Evolutionary conservation across 257 asterid species (phyloP).

Genomic region (Solanum appendiculatum): DNA sequence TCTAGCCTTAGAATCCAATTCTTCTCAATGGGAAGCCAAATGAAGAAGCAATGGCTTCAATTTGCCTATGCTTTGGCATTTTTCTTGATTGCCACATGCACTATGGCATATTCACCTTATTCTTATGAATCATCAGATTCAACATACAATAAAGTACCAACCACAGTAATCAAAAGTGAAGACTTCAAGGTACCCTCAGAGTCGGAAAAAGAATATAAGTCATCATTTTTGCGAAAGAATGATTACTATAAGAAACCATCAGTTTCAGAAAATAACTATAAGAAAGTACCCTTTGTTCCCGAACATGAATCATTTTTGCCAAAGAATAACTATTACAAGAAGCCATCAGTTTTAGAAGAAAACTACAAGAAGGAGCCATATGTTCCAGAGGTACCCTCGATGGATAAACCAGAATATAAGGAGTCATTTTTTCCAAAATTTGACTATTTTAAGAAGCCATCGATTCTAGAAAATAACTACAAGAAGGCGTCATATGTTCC

Average conservation of each 20-base stretch:
- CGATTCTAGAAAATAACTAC: neutral
- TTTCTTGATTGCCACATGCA: neutral
- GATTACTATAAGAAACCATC: no score
- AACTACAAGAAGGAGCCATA: no score
- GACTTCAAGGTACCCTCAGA: no score
- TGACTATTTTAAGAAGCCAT: neutral
- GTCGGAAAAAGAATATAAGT: no score
- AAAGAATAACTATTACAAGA: no score
- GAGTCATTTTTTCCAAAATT: neutral
- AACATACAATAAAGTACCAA: neutral
- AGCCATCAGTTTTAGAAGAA: no score
- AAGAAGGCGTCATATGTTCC: neutral
- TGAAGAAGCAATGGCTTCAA: neutral
- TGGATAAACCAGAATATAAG: no score
- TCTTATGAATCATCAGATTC: neutral
- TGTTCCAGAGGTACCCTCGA: no score
- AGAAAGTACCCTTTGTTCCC: no score
- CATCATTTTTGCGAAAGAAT: no score
- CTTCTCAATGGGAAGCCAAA: neutral
- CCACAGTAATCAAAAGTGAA: neutral
- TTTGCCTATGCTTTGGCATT: neutral
- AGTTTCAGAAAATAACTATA: no score
- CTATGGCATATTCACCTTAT: neutral
- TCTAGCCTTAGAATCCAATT: neutral
- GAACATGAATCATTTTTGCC: no score